Evolutionary conservation across 192 early-diverging fungal genomes (phyloP).

Genomic region (Rhizoclosmatium sp.): DNA sequence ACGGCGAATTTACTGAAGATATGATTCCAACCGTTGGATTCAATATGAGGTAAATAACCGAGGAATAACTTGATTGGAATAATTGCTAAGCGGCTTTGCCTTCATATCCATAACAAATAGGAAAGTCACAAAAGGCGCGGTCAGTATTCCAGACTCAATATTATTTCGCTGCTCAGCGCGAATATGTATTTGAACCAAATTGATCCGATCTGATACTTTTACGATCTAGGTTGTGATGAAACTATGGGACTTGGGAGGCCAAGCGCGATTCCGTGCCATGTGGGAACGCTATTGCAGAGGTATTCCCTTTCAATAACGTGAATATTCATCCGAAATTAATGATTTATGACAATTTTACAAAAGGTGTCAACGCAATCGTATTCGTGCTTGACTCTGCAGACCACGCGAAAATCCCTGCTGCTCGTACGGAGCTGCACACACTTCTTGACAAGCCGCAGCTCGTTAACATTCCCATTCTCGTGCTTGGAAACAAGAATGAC

Average conservation of each 20-base stretch:
- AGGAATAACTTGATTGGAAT: constrained; percentile 27
- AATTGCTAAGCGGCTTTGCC: not conserved
- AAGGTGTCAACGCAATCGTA: constrained; percentile 98
- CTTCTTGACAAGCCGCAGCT: constrained; percentile 94
- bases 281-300: constrained; percentile 79
- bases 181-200: too few relatives aligned
- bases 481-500: constrained; percentile 99
- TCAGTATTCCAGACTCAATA: constrained; percentile 5
- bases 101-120: constrained; percentile 20
- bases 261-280: constrained; percentile 97
- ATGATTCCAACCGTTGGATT: constrained; percentile 98
- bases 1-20: constrained; percentile 67
- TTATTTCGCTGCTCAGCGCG: too few relatives aligned
- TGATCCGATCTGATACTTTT: too few relatives aligned
- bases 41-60: constrained; percentile 90
- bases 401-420: constrained; percentile 90
- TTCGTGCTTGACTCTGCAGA: constrained; percentile 98
- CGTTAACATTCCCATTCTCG: constrained; percentile 93
- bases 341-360: not conserved
- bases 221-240: constrained; percentile 87
- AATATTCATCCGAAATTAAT: not conserved
- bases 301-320: constrained; percentile 9
- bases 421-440: constrained; percentile 88
- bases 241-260: constrained; percentile 99
- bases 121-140: constrained; percentile 65